Evolutionary conservation across 208 protist species (phyloP), one percentile per base, ranked within the genome.

Genomic region (Leishmania braziliensis): DNA sequence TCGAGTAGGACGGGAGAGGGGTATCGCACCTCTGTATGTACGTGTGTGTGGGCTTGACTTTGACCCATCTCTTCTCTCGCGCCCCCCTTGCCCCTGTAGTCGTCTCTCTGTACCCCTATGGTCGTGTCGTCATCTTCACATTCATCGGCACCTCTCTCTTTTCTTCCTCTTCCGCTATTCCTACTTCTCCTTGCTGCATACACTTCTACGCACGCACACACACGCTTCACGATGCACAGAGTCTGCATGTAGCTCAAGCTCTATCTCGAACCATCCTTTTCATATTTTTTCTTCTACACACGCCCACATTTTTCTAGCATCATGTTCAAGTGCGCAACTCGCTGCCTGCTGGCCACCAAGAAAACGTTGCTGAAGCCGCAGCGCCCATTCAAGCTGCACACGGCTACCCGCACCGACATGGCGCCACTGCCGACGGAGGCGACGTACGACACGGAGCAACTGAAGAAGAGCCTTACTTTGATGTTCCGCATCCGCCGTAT

Each of bases 401-500:
- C 84, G 50, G 91, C 91, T 36, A 89, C 81, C 75, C 89, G 91
- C 81, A 88, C 81, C 51, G 90, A 95, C 80, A 78, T 97, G 65
- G 89, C 90, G 9, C 92, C 91, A 16, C 80, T 96, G 68, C 92
- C 92, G 23, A 95, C 92, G 18, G 81, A 87, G 80, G 90, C 89
- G 33, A 96, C 89, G 6, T 95, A 95, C 86, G 92, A 96, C 79
- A 36, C 91, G 1, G 92, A 95, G 79, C 75, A 90, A 65, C 88
- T 96, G 81, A 95, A 95, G 84, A 85, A 93, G 82, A 69, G 68
- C 39, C 98, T 98, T 73, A 88, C 87, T 54, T 84, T 95, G 75
- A 99, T 99, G 98, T 90, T 95, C 72, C 84, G 90, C 54, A 98
- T 99, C 79, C 94, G 98, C 77, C 95, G 98, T 75, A 98, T 99